Evolutionary conservation across 176 grass and related monocot genomes (phyloP), one percentile per base, ranked within the genome.

Genomic region (Pharus latifolius): DNA sequence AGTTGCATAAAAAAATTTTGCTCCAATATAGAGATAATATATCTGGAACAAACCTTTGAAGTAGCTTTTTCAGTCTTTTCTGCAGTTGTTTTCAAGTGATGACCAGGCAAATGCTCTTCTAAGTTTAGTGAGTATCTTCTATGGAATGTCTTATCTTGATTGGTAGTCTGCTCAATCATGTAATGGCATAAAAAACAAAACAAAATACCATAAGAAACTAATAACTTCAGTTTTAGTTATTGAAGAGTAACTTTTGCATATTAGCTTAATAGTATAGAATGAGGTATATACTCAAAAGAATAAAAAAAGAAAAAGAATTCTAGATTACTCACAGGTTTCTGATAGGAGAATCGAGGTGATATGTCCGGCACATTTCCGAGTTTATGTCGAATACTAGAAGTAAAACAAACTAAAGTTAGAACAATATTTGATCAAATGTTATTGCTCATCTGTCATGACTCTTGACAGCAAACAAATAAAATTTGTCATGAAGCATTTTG

Each of bases 301-400:
- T n/a, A 32, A 5, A 59, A 58, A 56, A 23, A 7, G 37, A 54
- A 43, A 75, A 46, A 13, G 51, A 47, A 53, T 60, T 56, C 52
- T 74, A 70, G 79, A 75, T 84, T 82, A 65, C 89, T 86, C 86
- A 92, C 89, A 82, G 89, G 77, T 82, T 71, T 79, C 45, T 82
- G 47, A 71, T 85, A 66, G 10, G 89, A 88, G 24, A 82, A 53
- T 60, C 81, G 77, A 1, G 89, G 77, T 0, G 81, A 85, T 19
- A 82, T 75, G 29, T 85, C 82, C 41, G 47, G 24, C 44, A 52
- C 9, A 69, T 79, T 78, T 78, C 35, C 81, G 44, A 49, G 48
- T 37, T 70, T 41, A 34, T 23, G 78, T 56, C 44, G 52, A 62
- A 78, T 43, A 78, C 89, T 92, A 77, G 42, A 75, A 82, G 54